phyloP scores from a whole-genome alignment of 2,329 filamentous ascomycete genomes.

The Neonectria ditissima region DNA sequence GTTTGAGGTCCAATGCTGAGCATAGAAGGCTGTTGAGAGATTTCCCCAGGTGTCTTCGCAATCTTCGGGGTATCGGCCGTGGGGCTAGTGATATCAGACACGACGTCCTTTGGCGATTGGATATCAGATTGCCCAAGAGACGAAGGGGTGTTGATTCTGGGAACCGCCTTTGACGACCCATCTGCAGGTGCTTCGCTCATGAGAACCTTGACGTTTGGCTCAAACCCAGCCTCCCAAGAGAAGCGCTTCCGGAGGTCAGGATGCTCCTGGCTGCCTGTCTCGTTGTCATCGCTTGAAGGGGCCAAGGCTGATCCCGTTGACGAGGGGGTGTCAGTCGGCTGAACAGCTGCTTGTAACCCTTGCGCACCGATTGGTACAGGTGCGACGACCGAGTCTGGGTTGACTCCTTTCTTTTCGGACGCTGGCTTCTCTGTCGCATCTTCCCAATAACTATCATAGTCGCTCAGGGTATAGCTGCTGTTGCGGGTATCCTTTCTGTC shows the following conservation, averaged over 20 bases:
- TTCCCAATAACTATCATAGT: slow-evolving; percentile 77
- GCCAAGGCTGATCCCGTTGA: slow-evolving; percentile 17
- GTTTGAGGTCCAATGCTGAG: slow-evolving; percentile 35
- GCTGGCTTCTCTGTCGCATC: slow-evolving; percentile 46
- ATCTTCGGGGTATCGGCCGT: slow-evolving; percentile 36
- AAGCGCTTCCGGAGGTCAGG: slow-evolving; percentile 47
- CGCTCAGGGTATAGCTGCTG: slow-evolving; percentile 72
- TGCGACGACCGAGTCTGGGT: slow-evolving; percentile 8
- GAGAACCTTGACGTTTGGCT: slow-evolving; percentile 28
- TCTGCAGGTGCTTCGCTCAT: slow-evolving; percentile 27
- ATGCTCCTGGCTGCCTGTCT: slow-evolving; percentile 20
- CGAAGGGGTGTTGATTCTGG: slow-evolving; percentile 27
- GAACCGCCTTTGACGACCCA: slow-evolving; percentile 19
- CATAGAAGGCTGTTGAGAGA: slow-evolving; percentile 44
- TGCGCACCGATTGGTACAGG: slow-evolving; percentile 7
- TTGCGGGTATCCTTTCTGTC: slow-evolving; percentile 54
- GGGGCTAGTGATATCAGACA: slow-evolving; percentile 23
- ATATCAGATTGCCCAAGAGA: slow-evolving; percentile 25
- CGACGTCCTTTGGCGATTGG: slow-evolving; percentile 30
- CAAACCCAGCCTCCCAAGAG: slow-evolving; percentile 52
- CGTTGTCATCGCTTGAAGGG: slow-evolving; percentile 5
- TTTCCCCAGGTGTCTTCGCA: slow-evolving; percentile 33
- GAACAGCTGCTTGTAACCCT: slow-evolving; percentile 11
- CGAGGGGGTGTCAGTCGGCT: slow-evolving; percentile 4
- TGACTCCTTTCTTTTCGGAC: slow-evolving; percentile 18